A percentile compares a stretch with the other conserved stretches of the same genome.
Evolutionary conservation across 192 early-diverging fungal species (phyloP).

Genomic region (Gigaspora rosea): DNA sequence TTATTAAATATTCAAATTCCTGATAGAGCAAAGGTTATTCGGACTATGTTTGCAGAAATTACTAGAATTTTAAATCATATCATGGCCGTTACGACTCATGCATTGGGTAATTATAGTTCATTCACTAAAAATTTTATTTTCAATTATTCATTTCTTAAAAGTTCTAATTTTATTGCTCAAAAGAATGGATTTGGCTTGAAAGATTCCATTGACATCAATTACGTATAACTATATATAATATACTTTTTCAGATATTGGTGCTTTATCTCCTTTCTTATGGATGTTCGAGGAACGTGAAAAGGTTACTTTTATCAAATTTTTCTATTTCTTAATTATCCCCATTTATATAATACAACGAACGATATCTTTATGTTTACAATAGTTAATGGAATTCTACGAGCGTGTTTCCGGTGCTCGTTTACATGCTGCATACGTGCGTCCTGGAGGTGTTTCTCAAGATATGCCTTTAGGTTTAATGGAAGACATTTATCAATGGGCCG

Average conservation of each 20-base stretch:
- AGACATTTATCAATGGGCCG: slow-evolving; percentile 95
- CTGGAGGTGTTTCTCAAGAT: slow-evolving; percentile 93
- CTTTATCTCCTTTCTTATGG: slow-evolving; percentile 97
- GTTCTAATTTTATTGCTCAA: no score
- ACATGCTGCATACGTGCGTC: slow-evolving; percentile 96
- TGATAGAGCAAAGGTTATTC: slow-evolving; percentile 91
- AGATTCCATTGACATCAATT: not conserved
- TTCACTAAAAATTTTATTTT: no score
- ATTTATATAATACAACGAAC: not conserved
- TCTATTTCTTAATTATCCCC: not conserved
- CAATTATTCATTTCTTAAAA: not conserved
- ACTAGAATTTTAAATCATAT: slow-evolving; percentile 98
- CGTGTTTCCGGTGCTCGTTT: slow-evolving; percentile 97
- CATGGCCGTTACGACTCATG: slow-evolving; percentile 96
- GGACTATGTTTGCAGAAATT: slow-evolving; percentile 96
- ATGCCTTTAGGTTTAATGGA: slow-evolving; percentile 91
- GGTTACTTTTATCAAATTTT: not conserved
- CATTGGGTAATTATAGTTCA: slow-evolving; percentile 59
- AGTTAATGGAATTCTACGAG: slow-evolving; percentile 98
- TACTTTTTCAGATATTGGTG: slow-evolving; percentile 73
- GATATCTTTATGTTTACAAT: not conserved
- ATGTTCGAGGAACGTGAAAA: slow-evolving; percentile 99
- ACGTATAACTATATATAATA: not conserved
- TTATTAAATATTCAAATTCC: slow-evolving; percentile 97
- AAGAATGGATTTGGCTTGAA: not conserved